Evolutionary conservation across 2,329 filamentous ascomycete species (phyloP), one percentile per base, ranked within the genome.

Genomic region (Arthrinium puccinioides): DNA sequence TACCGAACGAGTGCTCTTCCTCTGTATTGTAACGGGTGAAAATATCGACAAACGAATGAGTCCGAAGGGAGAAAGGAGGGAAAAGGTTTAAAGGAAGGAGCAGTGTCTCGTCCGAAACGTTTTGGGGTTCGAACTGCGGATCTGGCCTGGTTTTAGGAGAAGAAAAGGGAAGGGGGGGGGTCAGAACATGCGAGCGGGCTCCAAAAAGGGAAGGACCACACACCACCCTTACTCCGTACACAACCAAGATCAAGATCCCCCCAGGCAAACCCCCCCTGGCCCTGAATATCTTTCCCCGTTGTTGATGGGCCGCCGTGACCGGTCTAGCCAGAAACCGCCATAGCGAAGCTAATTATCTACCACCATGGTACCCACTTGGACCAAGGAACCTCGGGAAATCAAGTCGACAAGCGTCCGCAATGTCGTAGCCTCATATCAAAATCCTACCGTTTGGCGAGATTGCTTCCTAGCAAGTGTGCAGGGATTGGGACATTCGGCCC

Each of bases 31-130:
- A 52, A 50, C 39, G 26, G 36, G 41, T 42, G 41, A 49, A 51
- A 57, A 50, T 57, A 55, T 56, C 47, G 53, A 56, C 53, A 59
- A 59, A 59, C 56, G 56, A 59, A 58, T 57, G 55, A 55, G 57
- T 57, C 50, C 54, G 54, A 59, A 57, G 39, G 44, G 49, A 50
- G 53, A 51, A 51, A 47, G 42, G 45, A 46, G 43, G 47, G 48
- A 41, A 41, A 44, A 39, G 41, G 37, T 35, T 43, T 41, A 47
- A 35, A 48, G 44, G 45, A 45, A 44, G 41, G 38, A 49, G 51
- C 54, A 39, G 52, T 51, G 44, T 52, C 44, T 54, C 50, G 43
- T 46, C 38, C 55, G 53, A 56, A 51, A 57, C 55, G 55, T 56
- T 55, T 58, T 55, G 54, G 51, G 57, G 55, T 55, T 47, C 47